Evolutionary conservation across 2,329 filamentous ascomycete species (phyloP).

Genomic region (Pseudofabraea citricarpa): DNA sequence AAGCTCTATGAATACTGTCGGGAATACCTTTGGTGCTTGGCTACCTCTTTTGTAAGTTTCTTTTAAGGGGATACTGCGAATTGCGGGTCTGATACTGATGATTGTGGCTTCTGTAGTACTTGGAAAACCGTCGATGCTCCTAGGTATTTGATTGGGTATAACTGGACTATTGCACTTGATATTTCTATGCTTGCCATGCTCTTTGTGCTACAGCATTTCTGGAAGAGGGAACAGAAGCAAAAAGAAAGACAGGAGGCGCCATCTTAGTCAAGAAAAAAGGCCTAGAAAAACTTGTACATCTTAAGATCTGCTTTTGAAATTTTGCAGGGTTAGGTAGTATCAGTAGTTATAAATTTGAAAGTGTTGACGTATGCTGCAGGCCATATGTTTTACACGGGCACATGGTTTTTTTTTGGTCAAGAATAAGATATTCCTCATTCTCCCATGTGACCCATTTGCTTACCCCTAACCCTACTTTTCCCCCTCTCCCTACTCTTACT

Average conservation of each 20-base stretch:
- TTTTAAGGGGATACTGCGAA: no score
- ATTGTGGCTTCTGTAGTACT: slow-evolving; percentile 8
- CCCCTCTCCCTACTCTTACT: slow-evolving; percentile 8
- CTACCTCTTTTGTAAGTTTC: slow-evolving; percentile 17
- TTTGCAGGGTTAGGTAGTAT: no score
- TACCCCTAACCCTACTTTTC: background rate
- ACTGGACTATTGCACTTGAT: slow-evolving; percentile 25
- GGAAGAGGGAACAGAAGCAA: slow-evolving; percentile 29
- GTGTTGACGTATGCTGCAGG: no score
- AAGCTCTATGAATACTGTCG: slow-evolving; percentile 31
- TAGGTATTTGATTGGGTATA: slow-evolving; percentile 25
- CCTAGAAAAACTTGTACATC: no score
- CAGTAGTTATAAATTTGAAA: no score
- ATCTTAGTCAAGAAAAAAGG: no score
- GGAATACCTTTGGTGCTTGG: slow-evolving; percentile 27
- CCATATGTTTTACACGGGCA: no score
- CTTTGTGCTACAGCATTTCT: slow-evolving; percentile 9
- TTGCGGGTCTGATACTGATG: background rate
- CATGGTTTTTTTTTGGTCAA: no score
- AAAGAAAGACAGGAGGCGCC: no score
- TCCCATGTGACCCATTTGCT: no score
- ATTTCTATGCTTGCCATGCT: slow-evolving; percentile 21
- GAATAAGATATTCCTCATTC: no score
- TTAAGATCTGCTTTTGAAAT: no score
- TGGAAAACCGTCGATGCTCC: slow-evolving; percentile 27